Evolutionary conservation across 176 grass and related monocot species (phyloP), one percentile per base, ranked within the genome.

Genomic region (Saccharum officinarum): DNA sequence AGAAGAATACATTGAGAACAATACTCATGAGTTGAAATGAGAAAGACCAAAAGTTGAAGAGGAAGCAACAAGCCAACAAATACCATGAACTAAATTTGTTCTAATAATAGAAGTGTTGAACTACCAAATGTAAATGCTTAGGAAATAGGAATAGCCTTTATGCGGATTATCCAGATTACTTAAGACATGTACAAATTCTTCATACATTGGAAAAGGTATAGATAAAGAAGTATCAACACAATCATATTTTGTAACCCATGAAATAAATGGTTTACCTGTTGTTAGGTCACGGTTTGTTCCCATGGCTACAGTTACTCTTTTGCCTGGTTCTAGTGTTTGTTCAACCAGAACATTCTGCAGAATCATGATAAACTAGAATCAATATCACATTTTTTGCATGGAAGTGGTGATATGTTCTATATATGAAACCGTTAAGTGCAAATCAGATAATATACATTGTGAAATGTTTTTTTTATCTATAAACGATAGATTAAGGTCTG

Each of bases 301-400:
- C 96, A 98, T 98, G 36, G 89, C 87, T 30, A 98, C 86, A 73
- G 93, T 98, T 44, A 98, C 88, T 79, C 96, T 92, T 77, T 94
- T 89, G 73, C 96, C 91, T 20, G 91, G 88, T 91, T 95, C 91
- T 59, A 98, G 49, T 74, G 83, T 80, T 91, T 95, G 89, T 46
- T 95, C 89, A 77, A 98, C 89, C 25, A 91, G 75, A 84, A 98
- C 78, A 92, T 92, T 94, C 96, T 98, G 90, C 57, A 77, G 36
- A 84, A 80, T 83, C 70, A 85, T 45, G 70, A 57, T 71, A 80
- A 69, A 37, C 12, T 40, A 78, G 23, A 85, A 47, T 86, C 78
- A 86, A 23, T 85, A 71, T 6, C 10, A 80, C 34, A 18, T 82
- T 42, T 26, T 71, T 73, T 45, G 75, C 63, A 44, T 69, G 23